Conservation (phyloP, 2,329 filamentous ascomycete species). For the Zymoseptoria pseudotritici region DNA sequence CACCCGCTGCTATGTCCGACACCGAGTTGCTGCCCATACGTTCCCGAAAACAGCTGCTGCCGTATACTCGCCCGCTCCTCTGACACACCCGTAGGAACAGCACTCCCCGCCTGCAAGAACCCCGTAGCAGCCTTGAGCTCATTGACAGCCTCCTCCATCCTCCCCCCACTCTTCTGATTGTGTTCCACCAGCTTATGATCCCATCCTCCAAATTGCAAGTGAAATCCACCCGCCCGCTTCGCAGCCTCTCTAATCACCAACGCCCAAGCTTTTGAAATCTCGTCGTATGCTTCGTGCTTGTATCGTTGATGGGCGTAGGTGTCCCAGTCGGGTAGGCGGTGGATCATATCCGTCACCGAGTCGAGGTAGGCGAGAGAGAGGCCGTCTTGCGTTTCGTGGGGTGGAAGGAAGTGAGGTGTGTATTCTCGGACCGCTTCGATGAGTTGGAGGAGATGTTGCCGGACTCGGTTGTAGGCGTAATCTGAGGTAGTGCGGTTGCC, state of each 20-base stretch:
- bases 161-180: slow-evolving; percentile 76
- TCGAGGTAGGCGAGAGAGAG: slow-evolving; percentile 82
- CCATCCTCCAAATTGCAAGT: slow-evolving; percentile 84
- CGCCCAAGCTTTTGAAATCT: slow-evolving; percentile 89
- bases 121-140: slow-evolving; percentile 62
- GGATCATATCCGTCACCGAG: slow-evolving; percentile 80
- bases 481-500: slow-evolving; percentile 79
- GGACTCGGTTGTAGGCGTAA: slow-evolving; percentile 91
- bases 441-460: slow-evolving; percentile 68
- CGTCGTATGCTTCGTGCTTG: slow-evolving; percentile 93
- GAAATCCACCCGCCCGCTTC: slow-evolving; percentile 84
- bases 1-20: slow-evolving; percentile 33
- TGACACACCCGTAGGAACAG: slow-evolving; percentile 20
- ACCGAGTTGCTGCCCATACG: slow-evolving; percentile 45
- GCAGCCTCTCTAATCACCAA: slow-evolving; percentile 83
- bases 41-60: slow-evolving; percentile 37
- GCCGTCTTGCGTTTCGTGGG: slow-evolving; percentile 76
- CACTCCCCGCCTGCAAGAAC: slow-evolving; percentile 58
- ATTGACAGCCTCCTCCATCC: slow-evolving; percentile 70
- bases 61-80: slow-evolving; percentile 42
- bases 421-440: slow-evolving; percentile 89
- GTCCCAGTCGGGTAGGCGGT: slow-evolving; percentile 85
- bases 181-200: slow-evolving; percentile 81
- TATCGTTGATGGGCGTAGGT: slow-evolving; percentile 81
- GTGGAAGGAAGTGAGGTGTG: slow-evolving; percentile 90